Evolutionary conservation across 352 stramenopile genomes (phyloP).

Genomic region (Globisporangium rhizosaccharum): DNA sequence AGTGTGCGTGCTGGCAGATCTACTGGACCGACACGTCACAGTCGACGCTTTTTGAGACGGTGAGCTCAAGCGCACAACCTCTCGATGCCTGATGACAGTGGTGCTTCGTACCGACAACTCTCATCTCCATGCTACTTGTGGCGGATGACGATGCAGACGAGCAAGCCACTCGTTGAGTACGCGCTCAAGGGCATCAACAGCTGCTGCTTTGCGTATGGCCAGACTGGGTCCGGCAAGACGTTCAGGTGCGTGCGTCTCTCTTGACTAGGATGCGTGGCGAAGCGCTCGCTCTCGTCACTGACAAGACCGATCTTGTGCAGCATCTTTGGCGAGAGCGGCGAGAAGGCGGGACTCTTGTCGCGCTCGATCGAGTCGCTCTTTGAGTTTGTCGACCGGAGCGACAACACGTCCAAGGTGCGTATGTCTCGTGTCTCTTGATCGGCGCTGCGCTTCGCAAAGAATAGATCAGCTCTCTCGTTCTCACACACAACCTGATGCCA

Average conservation of each 20-base stretch:
- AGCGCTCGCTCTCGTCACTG: not conserved
- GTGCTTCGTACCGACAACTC: not conserved
- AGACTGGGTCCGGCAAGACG: constrained; percentile 83
- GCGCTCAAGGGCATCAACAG: constrained; percentile 90
- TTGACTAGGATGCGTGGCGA: not conserved
- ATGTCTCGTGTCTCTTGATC: not conserved
- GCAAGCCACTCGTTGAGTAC: constrained; percentile 86
- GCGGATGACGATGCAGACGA: constrained; percentile 33
- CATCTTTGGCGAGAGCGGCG: constrained; percentile 87
- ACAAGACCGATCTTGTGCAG: constrained; percentile 13
- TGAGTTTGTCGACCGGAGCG: constrained; percentile 61
- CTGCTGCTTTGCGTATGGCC: constrained; percentile 92
- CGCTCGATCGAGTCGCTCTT: constrained; percentile 90
- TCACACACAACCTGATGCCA: not conserved
- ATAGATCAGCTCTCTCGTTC: too few species aligned
- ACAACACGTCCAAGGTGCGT: constrained; percentile 51
- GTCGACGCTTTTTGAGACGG: constrained; percentile 62
- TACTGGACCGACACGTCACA: constrained; percentile 82
- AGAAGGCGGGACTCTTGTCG: constrained; percentile 84
- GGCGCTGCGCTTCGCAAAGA: too few species aligned
- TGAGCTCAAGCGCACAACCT: constrained; percentile 11
- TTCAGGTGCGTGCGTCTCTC: constrained; percentile 50
- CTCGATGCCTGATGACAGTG: too few species aligned
- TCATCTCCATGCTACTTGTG: not conserved
- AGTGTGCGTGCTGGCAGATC: constrained; percentile 27